phyloP scores from a whole-genome alignment of 1,284 basidiomycete genomes.

The Irpex sp. region DNA sequence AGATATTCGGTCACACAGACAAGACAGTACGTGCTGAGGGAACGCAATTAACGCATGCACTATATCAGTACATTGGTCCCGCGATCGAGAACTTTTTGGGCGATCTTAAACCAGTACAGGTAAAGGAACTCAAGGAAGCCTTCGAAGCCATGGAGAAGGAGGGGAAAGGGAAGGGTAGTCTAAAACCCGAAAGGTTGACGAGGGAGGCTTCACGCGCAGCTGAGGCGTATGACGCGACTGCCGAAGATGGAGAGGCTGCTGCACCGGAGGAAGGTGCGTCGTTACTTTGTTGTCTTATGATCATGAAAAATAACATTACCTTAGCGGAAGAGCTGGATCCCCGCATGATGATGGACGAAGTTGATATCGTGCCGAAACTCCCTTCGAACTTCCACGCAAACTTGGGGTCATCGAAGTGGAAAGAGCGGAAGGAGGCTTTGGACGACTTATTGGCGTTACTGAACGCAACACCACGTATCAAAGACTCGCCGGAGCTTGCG shows the following conservation, averaged over 20 bases:
- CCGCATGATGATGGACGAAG: slow-evolving; percentile 79
- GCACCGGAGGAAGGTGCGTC: slow-evolving; percentile 33
- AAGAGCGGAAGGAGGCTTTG: slow-evolving; percentile 91
- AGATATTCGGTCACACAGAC: slow-evolving; percentile 94
- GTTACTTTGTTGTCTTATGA: not conserved
- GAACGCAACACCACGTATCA: slow-evolving; percentile 72
- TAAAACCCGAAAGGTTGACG: slow-evolving; percentile 81
- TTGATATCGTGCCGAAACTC: slow-evolving; percentile 75
- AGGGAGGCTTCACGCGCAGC: slow-evolving; percentile 75
- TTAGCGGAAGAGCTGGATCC: slow-evolving; percentile 68
- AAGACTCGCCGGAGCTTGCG: slow-evolving; percentile 71
- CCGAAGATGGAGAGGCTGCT: slow-evolving; percentile 36
- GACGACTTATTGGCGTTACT: slow-evolving; percentile 81
- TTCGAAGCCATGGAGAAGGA: slow-evolving; percentile 85
- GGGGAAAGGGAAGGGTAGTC: slow-evolving; percentile 76
- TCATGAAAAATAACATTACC: not conserved
- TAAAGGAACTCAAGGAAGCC: slow-evolving; percentile 91
- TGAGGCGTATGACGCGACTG: slow-evolving; percentile 47
- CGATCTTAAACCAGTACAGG: slow-evolving; percentile 98
- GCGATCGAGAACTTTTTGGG: slow-evolving; percentile 84
- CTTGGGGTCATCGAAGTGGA: slow-evolving; percentile 94
- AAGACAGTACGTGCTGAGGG: slow-evolving; percentile 97
- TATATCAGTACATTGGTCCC: slow-evolving; percentile 90
- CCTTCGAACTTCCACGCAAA: slow-evolving; percentile 72
- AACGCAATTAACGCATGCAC: slow-evolving; percentile 65